These are phyloP conservation scores for Endotrypanum monterogeii DNA, from an alignment of 208 protist species.

Conservation along the genomic window DNA sequence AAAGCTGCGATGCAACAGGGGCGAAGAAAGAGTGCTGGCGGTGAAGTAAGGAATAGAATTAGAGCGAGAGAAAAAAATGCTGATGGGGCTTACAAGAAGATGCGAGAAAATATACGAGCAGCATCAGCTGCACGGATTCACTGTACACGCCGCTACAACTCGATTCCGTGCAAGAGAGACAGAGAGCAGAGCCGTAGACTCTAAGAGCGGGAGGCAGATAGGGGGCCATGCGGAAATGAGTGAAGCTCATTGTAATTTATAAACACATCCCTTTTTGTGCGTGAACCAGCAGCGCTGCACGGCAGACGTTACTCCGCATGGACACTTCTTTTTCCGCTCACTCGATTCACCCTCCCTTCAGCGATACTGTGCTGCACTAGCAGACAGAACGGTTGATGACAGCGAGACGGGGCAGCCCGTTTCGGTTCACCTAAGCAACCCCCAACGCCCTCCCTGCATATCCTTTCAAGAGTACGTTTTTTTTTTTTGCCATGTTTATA, in stretches of 20 bases:
- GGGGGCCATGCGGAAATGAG: background rate
- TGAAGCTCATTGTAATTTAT: background rate
- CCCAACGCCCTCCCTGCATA: background rate
- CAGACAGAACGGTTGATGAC: background rate
- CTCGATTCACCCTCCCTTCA: background rate
- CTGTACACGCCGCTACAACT: too few relatives aligned
- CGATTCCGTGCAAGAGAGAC: background rate
- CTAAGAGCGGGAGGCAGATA: background rate
- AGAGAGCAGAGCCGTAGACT: background rate
- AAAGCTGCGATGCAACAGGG: too few relatives aligned
- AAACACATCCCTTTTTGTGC: background rate
- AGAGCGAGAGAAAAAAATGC: background rate
- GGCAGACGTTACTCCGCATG: background rate
- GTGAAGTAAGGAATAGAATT: background rate
- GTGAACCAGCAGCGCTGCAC: background rate
- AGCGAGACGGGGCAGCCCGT: background rate
- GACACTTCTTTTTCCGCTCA: background rate
- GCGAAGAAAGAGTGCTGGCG: background rate
- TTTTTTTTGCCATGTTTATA: background rate
- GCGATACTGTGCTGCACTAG: background rate
- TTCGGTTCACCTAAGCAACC: background rate
- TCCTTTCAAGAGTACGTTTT: background rate
- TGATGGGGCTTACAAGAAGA: background rate
- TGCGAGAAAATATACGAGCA: background rate
- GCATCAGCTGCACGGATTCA: background rate